Conservation (phyloP, 73 alveolate genomes). For the Tetrahymena borealis region DNA sequence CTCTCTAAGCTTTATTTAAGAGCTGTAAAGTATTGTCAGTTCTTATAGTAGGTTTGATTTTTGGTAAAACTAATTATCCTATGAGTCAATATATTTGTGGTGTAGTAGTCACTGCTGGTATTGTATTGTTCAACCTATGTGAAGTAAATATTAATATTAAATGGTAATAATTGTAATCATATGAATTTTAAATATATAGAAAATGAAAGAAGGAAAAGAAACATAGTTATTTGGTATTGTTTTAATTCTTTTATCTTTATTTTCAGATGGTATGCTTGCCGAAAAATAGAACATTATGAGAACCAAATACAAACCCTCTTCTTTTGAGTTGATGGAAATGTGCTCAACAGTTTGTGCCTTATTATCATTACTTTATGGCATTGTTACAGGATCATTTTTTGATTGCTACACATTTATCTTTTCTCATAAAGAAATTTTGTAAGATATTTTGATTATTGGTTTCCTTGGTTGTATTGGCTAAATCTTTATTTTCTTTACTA, state of each 20-base stretch:
- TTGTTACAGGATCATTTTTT: not conserved
- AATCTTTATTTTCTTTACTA: constrained; percentile 19
- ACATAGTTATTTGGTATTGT: constrained; percentile 19
- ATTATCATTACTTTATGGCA: not conserved
- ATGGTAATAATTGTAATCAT: not conserved
- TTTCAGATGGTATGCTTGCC: constrained; percentile 32
- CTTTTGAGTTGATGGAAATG: not conserved
- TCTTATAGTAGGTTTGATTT: constrained; percentile 20
- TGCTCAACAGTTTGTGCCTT: not conserved
- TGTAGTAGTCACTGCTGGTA: constrained; percentile 20
- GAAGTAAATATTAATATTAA: not conserved
- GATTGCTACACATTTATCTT: not conserved
- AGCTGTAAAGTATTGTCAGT: constrained; percentile 43
- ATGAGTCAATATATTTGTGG: constrained; percentile 12
- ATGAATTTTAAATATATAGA: not conserved
- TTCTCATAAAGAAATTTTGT: not conserved
- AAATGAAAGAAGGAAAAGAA: not conserved
- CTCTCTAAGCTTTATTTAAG: constrained; percentile 35
- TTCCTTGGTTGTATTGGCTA: constrained; percentile 10
- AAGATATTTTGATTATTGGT: not conserved
- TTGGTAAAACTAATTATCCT: constrained; percentile 16
- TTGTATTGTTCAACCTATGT: not conserved
- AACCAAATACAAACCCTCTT: not conserved
- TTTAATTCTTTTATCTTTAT: not conserved
- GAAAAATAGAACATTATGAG: not conserved